A percentile compares a stretch with the other conserved stretches of the same genome.
These are phyloP conservation scores for Diaporthe sp. DNA, from an alignment of 2,329 filamentous ascomycete genomes.

Conservation along the genomic window DNA sequence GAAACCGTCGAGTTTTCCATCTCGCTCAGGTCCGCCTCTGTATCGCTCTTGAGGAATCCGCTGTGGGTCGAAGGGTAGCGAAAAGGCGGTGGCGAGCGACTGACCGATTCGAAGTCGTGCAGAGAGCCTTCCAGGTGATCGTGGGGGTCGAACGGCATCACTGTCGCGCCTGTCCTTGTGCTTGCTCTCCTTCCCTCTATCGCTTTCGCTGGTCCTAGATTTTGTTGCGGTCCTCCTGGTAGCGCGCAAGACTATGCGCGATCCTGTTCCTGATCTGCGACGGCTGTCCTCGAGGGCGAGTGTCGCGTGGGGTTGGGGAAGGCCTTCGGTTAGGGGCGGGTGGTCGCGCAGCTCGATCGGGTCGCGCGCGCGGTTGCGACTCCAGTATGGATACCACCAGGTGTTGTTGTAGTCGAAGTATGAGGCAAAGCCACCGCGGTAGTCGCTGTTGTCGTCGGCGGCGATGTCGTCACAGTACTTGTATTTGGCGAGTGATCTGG, in stretches of 20 bases:
- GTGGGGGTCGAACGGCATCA: conserved; percentile 39
- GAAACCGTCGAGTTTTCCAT: conserved; percentile 59
- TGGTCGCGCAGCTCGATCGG: conserved; percentile 41
- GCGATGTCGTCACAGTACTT: conserved; percentile 19
- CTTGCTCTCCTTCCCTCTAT: conserved; percentile 36
- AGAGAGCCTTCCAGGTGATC: conserved; percentile 65
- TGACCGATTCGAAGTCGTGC: conserved; percentile 64
- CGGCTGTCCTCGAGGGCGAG: conserved; percentile 30
- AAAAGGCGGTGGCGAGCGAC: conserved; percentile 52
- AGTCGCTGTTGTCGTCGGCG: not conserved
- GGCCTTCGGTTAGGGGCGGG: conserved; percentile 40
- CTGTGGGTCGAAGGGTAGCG: conserved; percentile 57
- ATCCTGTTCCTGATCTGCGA: conserved; percentile 31
- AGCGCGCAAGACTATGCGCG: conserved; percentile 39
- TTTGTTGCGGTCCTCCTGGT: conserved; percentile 29
- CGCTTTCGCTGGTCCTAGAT: conserved; percentile 40
- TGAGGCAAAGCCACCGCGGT: conserved; percentile 22
- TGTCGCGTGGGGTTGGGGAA: conserved; percentile 38
- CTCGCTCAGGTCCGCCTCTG: conserved; percentile 50
- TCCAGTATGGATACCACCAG: conserved; percentile 34
- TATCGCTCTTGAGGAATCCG: conserved; percentile 56
- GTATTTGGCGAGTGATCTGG: conserved; percentile 28
- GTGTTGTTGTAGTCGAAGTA: conserved; percentile 33
- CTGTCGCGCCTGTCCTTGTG: conserved; percentile 42
- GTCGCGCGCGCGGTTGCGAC: conserved; percentile 33